Base-by-base conservation (phyloP, 768 basidiomycete genomes). In the Termitomyces sp. region DNA sequence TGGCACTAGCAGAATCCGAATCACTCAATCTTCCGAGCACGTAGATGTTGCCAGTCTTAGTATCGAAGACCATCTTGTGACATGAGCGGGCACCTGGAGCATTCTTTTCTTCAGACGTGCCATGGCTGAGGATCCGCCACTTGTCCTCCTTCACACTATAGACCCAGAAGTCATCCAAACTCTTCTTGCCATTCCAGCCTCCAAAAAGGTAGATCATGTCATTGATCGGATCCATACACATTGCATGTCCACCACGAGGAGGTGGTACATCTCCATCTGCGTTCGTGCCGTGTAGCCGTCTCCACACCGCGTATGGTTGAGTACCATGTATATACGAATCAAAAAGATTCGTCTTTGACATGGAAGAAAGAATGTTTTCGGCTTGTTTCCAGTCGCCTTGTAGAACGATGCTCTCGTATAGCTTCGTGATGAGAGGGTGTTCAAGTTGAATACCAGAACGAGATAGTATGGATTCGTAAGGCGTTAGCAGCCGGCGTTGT, bases 61-160 rank as follows among this genome's bases (percentile, higher is more conserved):
- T 71, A 62, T 91, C 88, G 63, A 89, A 91, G 17, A 81, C 83
- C 85, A 91, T 90, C 71, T 87, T 89, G 64, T 91, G 91, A 64
- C 90, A 91, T 9, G 84, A 84, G 30, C 90, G 75, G 3, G 87
- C 77, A 1, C 81, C 79, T 9, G 90, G 90, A 0, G 87, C 89
- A 52, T 86, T 82, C 53, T 72, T 72, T 37, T 87, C 84, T 26
- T 69, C 62, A 0, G 78, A 73, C 0, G 86, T 85, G 42, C 72
- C 75, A 21, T 75, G 73, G 57, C 83, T 83, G 44, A 91, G 71
- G 19, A 84, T 62, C 7, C 70, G 71, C 90, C 90, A 93, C 50
- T 74, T 72, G 50, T 84, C 80, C 9, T 77, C 71, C 33, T 70
- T 72, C 64, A 89, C 78, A 59, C 76, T 75, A 64, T 88, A 91